Evolutionary conservation across 441 rosid genomes (phyloP).

Genomic region (Pelargonium citronellum): DNA sequence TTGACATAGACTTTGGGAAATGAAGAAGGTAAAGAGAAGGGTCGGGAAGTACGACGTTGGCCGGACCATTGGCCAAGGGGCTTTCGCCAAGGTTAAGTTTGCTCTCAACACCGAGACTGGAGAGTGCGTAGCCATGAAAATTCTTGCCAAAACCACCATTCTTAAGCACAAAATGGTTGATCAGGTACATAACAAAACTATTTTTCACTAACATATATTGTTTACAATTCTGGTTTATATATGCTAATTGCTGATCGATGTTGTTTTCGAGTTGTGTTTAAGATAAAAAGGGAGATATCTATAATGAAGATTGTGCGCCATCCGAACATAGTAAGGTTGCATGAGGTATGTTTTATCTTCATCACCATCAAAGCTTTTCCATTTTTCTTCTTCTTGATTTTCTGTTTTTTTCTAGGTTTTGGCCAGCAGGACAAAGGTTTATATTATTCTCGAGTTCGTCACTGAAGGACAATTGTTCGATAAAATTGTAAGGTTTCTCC

Average conservation of each 20-base stretch:
- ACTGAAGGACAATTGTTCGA: conserved; percentile 85
- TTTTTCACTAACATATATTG: not conserved
- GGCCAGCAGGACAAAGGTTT: conserved; percentile 72
- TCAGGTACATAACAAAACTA: conserved; percentile 44
- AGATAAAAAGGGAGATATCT: conserved; percentile 93
- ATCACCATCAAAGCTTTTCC: not conserved
- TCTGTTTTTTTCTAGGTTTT: conserved; percentile 48
- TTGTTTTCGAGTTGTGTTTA: conserved; percentile 16
- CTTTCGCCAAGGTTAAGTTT: conserved; percentile 92
- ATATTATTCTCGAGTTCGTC: conserved; percentile 84
- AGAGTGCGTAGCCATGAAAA: conserved; percentile 74
- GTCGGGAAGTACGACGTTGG: conserved; percentile 85
- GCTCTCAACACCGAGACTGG: conserved; percentile 69
- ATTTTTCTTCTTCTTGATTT: too few relatives aligned
- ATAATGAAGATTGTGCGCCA: conserved; percentile 93
- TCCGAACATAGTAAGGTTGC: conserved; percentile 71
- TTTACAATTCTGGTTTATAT: too few relatives aligned
- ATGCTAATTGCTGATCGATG: too few relatives aligned
- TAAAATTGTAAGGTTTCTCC: conserved; percentile 56
- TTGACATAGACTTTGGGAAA: conserved; percentile 17
- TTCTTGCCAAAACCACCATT: conserved; percentile 71
- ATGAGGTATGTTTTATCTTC: conserved; percentile 47
- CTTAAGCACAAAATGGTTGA: conserved; percentile 83
- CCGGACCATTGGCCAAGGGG: conserved; percentile 82
- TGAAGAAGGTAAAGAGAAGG: conserved; percentile 41